phyloP scores from a whole-genome alignment of 129 eudicot genomes.

The Pittosporum tobira region DNA sequence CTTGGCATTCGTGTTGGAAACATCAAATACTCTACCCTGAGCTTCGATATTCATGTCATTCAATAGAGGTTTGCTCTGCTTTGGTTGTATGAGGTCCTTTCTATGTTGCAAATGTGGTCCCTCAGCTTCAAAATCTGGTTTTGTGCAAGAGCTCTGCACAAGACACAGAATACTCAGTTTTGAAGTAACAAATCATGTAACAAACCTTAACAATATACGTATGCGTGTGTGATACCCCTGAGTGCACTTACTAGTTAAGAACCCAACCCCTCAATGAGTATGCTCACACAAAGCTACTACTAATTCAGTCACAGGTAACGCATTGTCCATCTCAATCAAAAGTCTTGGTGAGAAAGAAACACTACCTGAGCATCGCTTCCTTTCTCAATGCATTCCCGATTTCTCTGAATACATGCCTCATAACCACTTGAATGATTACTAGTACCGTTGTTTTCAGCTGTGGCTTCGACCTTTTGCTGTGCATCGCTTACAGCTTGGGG shows the following conservation, averaged over 20 bases:
- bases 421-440: constrained; percentile 76
- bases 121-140: constrained; percentile 69
- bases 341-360: constrained; percentile 4
- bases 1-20: constrained; percentile 4
- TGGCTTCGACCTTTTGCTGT: constrained; percentile 62
- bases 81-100: constrained; percentile 31
- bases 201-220: no score
- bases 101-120: constrained; percentile 30
- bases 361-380: constrained; percentile 95
- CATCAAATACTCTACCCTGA: constrained; percentile 18
- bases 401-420: constrained; percentile 44
- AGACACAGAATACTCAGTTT: constrained; percentile 6
- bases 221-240: no score
- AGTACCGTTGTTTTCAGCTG: constrained; percentile 75
- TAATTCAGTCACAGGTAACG: not conserved
- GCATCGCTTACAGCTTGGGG: constrained; percentile 49
- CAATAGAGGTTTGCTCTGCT: constrained; percentile 18
- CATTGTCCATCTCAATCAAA: no score
- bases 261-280: not conserved
- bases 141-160: constrained; percentile 84
- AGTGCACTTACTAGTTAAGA: not conserved
- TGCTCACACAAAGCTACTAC: not conserved
- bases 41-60: constrained; percentile 20
- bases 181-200: not conserved
- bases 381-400: constrained; percentile 74